Evolutionary conservation across 345 rosid genomes (phyloP).

Genomic region (Aquilaria sinensis): DNA sequence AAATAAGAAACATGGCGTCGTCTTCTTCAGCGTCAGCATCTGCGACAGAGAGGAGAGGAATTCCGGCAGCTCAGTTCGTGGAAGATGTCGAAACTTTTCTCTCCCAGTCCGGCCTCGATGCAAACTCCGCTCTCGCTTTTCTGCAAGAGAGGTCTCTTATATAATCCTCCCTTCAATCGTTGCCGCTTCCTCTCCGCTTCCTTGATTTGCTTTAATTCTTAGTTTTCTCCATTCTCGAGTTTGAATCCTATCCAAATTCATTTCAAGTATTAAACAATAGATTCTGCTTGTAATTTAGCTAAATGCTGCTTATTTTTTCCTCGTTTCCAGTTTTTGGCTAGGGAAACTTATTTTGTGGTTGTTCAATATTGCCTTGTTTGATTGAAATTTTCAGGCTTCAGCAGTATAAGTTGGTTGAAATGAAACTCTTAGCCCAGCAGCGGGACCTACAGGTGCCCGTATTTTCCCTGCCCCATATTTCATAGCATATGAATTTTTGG

Average conservation of each 20-base stretch:
- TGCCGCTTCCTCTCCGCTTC: no score
- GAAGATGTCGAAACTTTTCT: conserved; percentile 81
- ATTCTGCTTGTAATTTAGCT: no score
- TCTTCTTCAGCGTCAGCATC: conserved; percentile 18
- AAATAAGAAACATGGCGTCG: conserved; percentile 18
- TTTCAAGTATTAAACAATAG: no score
- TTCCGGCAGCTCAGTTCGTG: conserved; percentile 82
- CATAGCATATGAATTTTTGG: no score
- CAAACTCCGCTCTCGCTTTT: conserved; percentile 77
- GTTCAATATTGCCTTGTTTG: neutral
- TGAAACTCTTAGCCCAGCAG: conserved; percentile 90
- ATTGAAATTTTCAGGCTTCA: conserved; percentile 49
- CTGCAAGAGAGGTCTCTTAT: conserved; percentile 79
- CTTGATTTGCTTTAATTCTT: no score
- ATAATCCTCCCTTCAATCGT: neutral
- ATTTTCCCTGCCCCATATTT: no score
- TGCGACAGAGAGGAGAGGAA: conserved; percentile 79
- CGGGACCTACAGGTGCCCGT: conserved; percentile 59
- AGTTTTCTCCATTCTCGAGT: no score
- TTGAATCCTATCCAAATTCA: no score
- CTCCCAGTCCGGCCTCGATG: conserved; percentile 58
- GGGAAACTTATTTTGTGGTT: neutral
- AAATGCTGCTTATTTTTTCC: neutral
- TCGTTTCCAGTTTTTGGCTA: neutral
- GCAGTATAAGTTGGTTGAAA: conserved; percentile 79